Percentiles rank a stretch among this genome's conserved stretches.
These are phyloP conservation scores for Thraustochytrium striatum DNA, from an alignment of 352 stramenopile species.

Conservation along the genomic window DNA sequence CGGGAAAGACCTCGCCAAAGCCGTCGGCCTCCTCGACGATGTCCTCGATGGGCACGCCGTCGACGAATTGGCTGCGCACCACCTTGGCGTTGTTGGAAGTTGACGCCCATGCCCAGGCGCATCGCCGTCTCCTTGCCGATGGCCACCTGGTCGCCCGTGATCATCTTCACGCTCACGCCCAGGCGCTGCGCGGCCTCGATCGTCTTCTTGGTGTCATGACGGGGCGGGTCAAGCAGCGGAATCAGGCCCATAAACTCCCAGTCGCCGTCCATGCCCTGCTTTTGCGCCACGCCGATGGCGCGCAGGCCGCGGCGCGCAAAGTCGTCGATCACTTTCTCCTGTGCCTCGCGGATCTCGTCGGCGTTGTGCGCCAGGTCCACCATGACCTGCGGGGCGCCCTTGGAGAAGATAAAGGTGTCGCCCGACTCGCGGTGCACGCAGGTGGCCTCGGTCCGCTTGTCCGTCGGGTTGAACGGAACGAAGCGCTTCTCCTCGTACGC, in stretches of 20 bases:
- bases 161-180: constrained; percentile 90
- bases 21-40: constrained; percentile 84
- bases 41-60: constrained; percentile 60
- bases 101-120: constrained; percentile 78
- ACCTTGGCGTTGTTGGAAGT: constrained; percentile 65
- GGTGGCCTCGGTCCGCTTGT: constrained; percentile 87
- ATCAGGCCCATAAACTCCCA: constrained; percentile 92
- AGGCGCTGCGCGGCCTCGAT: constrained; percentile 80
- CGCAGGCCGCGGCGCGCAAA: constrained; percentile 59
- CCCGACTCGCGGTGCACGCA: constrained; percentile 66
- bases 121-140: constrained; percentile 87
- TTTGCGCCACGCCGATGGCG: constrained; percentile 60
- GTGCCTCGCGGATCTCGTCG: constrained; percentile 69
- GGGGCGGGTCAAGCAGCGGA: constrained; percentile 88
- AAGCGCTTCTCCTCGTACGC: constrained; percentile 74
- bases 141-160: constrained; percentile 87
- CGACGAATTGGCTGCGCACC: constrained; percentile 55
- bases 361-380: constrained; percentile 69
- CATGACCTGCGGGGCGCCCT: constrained; percentile 87
- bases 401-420: constrained; percentile 83
- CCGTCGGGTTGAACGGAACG: constrained; percentile 69
- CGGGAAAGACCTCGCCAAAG: constrained; percentile 86
- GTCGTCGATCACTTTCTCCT: constrained; percentile 79
- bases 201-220: constrained; percentile 84
- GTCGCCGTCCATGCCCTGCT: constrained; percentile 59